Evolutionary conservation across 2,329 filamentous ascomycete genomes (phyloP).

Genomic region (Aureobasidium namibiae): DNA sequence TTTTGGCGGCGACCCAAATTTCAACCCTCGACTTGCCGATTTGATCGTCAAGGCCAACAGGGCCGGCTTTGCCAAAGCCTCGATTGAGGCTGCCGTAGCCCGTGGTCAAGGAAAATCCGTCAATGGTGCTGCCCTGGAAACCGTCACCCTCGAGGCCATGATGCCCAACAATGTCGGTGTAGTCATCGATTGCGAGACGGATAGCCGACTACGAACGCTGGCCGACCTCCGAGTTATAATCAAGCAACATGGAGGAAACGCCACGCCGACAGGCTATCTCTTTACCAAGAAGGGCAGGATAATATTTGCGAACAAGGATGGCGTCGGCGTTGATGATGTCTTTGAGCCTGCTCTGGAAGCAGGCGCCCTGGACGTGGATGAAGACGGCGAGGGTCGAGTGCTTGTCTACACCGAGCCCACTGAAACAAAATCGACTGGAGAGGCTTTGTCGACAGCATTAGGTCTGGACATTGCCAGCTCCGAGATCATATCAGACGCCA

Average conservation of each 20-base stretch:
- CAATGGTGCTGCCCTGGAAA: conserved; percentile 68
- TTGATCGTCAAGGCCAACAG: conserved; percentile 73
- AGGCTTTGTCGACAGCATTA: conserved; percentile 54
- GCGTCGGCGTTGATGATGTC: conserved; percentile 56
- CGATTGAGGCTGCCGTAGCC: conserved; percentile 78
- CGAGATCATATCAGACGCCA: conserved; percentile 79
- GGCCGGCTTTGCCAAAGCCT: conserved; percentile 72
- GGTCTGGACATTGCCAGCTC: conserved; percentile 61
- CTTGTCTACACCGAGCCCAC: conserved; percentile 63
- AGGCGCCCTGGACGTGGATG: conserved; percentile 66
- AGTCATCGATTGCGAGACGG: conserved; percentile 78
- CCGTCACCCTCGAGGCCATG: conserved; percentile 70
- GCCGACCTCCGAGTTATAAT: conserved; percentile 64
- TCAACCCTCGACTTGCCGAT: conserved; percentile 68
- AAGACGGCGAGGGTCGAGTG: conserved; percentile 60
- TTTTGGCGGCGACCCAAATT: conserved; percentile 62
- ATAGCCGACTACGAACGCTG: conserved; percentile 65
- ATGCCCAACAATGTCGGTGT: conserved; percentile 65
- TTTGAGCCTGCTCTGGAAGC: conserved; percentile 78
- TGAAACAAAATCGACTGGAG: conserved; percentile 55
- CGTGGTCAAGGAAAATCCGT: conserved; percentile 78
- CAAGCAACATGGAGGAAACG: conserved; percentile 61
- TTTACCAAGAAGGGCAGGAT: conserved; percentile 76
- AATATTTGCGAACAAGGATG: conserved; percentile 55
- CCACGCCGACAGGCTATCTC: conserved; percentile 70